Base-by-base conservation (phyloP, 345 rosid species). In the Aegle marmelos region DNA sequence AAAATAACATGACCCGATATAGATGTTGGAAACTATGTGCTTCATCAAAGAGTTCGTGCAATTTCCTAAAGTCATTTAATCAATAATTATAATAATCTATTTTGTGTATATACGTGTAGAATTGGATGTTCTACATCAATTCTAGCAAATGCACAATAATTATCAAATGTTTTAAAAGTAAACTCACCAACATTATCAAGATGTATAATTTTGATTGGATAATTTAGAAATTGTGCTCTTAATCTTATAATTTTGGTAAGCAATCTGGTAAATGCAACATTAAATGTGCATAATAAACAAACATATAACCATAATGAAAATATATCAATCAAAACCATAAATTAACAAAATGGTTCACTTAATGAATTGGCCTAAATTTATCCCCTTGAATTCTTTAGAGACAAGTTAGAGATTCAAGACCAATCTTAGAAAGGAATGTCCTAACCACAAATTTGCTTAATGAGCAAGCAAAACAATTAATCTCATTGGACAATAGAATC, bases 231-330 rank as follows among this genome's bases (percentile, higher is more conserved):
- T 5, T 50, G 2, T 50, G 56, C 56, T 21, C 17, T 50, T 50
- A 17, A 50, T 50, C 56, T 16, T 4, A 50, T 16, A 4, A 50
- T 50, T 16, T 17, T 4, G 56, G 56, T 1, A 50, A 50, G 56
- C 4, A 50, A 5, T 17, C 6, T 50, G 7, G 56, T 7, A 50
- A 14, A 50, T 50, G 56, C 54, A 50, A 50, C 21, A 17, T 50
- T 50, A 50, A 21, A 9, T 57, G 34, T 75, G 4, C 67, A 83
- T 65, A 79, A 31, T 50, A 79, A 69, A 28, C 41, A 83, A 9
- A 76, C 11, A 66, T 68, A 57, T 41, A 75, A 72, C 34, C 61
- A 79, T 31, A 45, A 36, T 9, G 27, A 4, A 1, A 36, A 76
- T 37, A 45, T 17, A n/a, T 79, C 60, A 0, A 79, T 10, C 33